Conservation (phyloP, 176 grass and related monocot species). For the Stipa capillata region DNA sequence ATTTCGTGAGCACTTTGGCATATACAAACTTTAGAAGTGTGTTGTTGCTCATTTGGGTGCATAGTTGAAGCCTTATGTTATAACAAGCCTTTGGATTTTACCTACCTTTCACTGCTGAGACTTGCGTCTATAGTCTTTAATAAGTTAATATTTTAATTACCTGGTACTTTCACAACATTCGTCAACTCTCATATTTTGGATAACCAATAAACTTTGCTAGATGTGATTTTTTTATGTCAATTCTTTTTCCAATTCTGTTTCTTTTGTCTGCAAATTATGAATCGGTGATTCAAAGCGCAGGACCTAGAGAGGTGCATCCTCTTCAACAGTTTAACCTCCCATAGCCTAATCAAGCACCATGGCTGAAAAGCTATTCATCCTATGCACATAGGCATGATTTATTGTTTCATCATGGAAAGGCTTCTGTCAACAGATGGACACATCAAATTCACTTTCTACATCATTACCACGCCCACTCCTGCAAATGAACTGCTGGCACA, state of each 20-base stretch:
- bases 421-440: background rate
- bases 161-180: background rate
- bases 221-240: background rate
- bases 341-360: background rate
- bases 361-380: background rate
- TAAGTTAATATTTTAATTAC: background rate
- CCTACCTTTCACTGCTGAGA: background rate
- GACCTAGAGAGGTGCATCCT: background rate
- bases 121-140: background rate
- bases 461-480: background rate
- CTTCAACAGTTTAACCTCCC: background rate
- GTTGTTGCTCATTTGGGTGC: background rate
- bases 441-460: background rate
- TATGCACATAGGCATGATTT: background rate
- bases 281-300: background rate
- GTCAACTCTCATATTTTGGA: background rate
- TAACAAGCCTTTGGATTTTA: background rate
- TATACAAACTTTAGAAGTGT: background rate
- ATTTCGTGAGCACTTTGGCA: background rate
- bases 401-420: background rate
- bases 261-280: background rate
- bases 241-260: background rate
- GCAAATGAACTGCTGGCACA: background rate
- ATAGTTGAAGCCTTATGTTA: background rate
- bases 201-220: background rate